Conservation (phyloP, 2,329 filamentous ascomycete species). For the Cryphonectria radicalis region DNA sequence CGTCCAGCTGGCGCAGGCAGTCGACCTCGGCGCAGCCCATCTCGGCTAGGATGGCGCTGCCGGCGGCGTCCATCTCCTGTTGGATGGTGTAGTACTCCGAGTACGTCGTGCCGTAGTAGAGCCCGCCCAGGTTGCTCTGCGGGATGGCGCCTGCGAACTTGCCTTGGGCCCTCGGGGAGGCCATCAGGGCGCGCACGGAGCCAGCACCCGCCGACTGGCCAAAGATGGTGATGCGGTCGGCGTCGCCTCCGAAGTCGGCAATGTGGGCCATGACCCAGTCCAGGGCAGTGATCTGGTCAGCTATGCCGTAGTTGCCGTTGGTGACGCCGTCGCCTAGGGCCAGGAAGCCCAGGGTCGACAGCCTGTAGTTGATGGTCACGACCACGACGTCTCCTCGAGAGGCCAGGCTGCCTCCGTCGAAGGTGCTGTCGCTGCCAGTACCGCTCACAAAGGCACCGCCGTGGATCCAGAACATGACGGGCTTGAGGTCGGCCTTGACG, state of each 20-base stretch:
- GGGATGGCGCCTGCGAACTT: constrained; percentile 54
- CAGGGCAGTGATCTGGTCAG: constrained; percentile 53
- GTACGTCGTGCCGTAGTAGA: constrained; percentile 61
- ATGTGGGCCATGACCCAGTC: constrained; percentile 58
- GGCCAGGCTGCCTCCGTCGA: constrained; percentile 60
- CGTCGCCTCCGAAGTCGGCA: constrained; percentile 59
- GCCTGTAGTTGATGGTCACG: constrained; percentile 64
- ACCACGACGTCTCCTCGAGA: constrained; percentile 63
- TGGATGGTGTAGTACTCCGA: constrained; percentile 61
- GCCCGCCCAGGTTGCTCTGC: constrained; percentile 46
- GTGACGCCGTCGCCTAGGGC: constrained; percentile 52
- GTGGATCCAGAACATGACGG: constrained; percentile 45
- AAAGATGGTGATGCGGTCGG: constrained; percentile 58
- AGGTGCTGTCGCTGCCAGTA: constrained; percentile 41
- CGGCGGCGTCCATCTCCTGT: constrained; percentile 53
- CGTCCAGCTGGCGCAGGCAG: constrained; percentile 55
- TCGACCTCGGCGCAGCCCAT: constrained; percentile 58
- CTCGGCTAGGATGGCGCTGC: constrained; percentile 53
- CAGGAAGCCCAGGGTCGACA: constrained; percentile 62
- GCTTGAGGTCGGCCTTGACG: constrained; percentile 36
- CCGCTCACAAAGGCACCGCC: constrained; percentile 62
- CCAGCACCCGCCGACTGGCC: constrained; percentile 59
- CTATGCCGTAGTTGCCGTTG: constrained; percentile 54
- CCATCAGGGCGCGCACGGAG: constrained; percentile 55
- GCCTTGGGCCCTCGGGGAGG: constrained; percentile 50